Conservation (phyloP, 371 early-diverging fungal genomes). For the Haplosporangium sp. region DNA sequence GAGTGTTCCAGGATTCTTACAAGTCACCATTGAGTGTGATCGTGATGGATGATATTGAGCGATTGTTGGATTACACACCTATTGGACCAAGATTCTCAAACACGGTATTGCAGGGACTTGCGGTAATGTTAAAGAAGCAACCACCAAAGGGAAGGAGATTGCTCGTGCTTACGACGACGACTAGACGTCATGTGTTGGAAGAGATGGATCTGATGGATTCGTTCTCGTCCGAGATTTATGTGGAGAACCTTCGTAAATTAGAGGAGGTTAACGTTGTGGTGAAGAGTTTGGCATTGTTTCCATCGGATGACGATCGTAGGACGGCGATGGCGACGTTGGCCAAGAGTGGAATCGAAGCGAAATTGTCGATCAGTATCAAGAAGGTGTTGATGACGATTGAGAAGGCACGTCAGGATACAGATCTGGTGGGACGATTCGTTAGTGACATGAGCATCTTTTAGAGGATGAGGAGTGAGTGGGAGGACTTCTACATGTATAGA, state of each 20-base stretch:
- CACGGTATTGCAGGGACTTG: conserved; percentile 94
- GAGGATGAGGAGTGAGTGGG: background rate
- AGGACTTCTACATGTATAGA: background rate
- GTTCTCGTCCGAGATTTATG: conserved; percentile 88
- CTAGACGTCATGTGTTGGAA: conserved; percentile 80
- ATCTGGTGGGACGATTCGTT: conserved; percentile 73
- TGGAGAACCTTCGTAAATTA: conserved; percentile 79
- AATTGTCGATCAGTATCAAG: conserved; percentile 90
- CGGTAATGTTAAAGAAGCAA: conserved; percentile 90
- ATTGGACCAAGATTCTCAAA: conserved; percentile 99
- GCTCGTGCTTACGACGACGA: conserved; percentile 90
- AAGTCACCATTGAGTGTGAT: conserved; percentile 96
- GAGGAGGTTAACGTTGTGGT: conserved; percentile 81
- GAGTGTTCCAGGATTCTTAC: conserved; percentile 97
- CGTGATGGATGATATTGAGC: conserved; percentile 98
- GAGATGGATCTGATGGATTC: conserved; percentile 91
- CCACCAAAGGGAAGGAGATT: conserved; percentile 91
- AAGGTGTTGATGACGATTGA: conserved; percentile 90
- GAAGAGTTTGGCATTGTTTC: conserved; percentile 70
- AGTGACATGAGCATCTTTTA: conserved; percentile 59
- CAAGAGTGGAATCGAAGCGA: conserved; percentile 66
- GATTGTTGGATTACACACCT: conserved; percentile 97
- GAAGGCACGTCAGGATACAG: conserved; percentile 87
- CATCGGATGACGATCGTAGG: conserved; percentile 65
- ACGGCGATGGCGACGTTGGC: conserved; percentile 67